Evolutionary conservation across 2,329 filamentous ascomycete genomes (phyloP), one percentile per base, ranked within the genome.

Genomic region (Fusarium pseudograminearum): DNA sequence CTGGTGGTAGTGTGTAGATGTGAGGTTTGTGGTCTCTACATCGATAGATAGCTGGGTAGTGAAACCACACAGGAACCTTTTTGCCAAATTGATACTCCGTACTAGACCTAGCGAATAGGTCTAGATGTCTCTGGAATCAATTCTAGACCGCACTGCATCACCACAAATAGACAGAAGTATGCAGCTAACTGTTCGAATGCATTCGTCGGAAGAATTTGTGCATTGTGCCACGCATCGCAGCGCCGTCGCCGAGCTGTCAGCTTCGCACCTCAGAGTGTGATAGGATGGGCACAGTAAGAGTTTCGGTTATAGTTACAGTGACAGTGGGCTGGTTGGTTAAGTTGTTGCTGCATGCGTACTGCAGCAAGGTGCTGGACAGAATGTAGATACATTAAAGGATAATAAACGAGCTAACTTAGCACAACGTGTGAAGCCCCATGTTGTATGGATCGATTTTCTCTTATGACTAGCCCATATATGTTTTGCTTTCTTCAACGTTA

Each of bases 101-200:
- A 30, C 36, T 51, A 41, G 41, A 26, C 52, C 33, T 57, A 28
- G 44, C 47, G 33, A 45, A 34, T 20, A 40, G 56, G 56, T 59
- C 69, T 65, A 61, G 69, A 71, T 53, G 61, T 31, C 40, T 28
- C 22, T 70, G 30, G 69, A 41, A 63, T 55, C 57, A 40, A 57
- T 48, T 56, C 55, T 56, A 64, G 60, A 62, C 56, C 45, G 44
- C 41, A 46, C 36, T 31, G 48, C 26, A 48, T 54, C 24, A 53
- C 62, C 67, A 61, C 30, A 61, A 60, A 65, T 61, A 45, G 33
- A 60, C 41, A 26, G 45, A 31, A 57, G 34, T 12, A 57, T 65
- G 68, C 51, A 65, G 67, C 54, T 45, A 64, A 51, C 26, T 48
- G 28, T 31, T 48, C 26, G 28, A 41, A 54, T 52, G 22, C 40